Base-by-base conservation (phyloP, 2,329 filamentous ascomycete genomes). In the Aureobasidium vineae region DNA sequence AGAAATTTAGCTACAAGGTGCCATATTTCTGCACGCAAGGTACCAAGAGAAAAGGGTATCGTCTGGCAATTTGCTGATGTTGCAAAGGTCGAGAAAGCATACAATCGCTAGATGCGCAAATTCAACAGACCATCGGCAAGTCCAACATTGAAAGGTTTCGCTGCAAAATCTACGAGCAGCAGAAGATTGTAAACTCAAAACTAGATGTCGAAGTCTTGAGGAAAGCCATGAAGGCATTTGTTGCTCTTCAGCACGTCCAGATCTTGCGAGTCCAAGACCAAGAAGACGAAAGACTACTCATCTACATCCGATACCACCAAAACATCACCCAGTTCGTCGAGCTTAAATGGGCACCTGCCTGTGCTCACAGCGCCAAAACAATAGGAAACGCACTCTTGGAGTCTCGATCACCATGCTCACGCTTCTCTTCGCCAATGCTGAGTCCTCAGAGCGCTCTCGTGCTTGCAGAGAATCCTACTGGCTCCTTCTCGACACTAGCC, bases 361-460 rank as follows among this genome's bases (percentile, higher is more conserved):
- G 86, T 71, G 82, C 83, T 13, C 85, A 87, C 71, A 86, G 85
- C 38, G 81, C 86, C 6, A 83, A 81, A 68, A 88, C 83, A 2
- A 79, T 90, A 28, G 83, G 83, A 8, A 76, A 80, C 23, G 86
- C 87, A 3, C 77, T 89, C 3, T 75, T 87, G 50, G 79, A 82
- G 38, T 84, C 85, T 0, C 77, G 80, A 66, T 86, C 85, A 40
- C 81, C 82, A 26, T 84, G 84, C 65, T 84, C 84, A 50, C 81
- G 85, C 36, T 88, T 89, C 71, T 85, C 85, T 11, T 85, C 83
- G 5, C 86, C 86, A 1, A 86, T 86, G 76, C 81, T 89, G 67
- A 87, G 85, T 70, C 84, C 86, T 0, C 82, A 84, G 68, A 85
- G 84, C 68, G 84, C 84, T 3, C 74, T 85, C 16, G 79, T 80